Conservation (phyloP, 768 basidiomycete genomes). For the Pleurotus eryngii region DNA sequence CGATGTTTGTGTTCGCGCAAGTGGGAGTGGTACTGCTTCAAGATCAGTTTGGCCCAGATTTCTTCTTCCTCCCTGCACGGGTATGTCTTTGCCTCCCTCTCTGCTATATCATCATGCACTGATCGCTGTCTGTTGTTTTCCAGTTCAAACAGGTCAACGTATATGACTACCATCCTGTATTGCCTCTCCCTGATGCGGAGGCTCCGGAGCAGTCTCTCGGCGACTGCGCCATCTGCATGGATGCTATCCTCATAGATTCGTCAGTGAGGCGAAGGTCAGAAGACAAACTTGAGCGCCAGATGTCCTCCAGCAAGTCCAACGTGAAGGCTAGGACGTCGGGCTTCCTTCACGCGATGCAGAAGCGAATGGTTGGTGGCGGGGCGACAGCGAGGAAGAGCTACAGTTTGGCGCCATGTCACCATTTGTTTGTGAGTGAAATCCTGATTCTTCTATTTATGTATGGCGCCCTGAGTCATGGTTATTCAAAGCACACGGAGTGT, state of each 20-base stretch:
- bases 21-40: constrained; percentile 64
- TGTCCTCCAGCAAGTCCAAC: neutral
- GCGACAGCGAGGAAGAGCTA: constrained; percentile 61
- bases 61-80: constrained; percentile 80
- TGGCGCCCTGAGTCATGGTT: neutral
- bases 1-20: constrained; percentile 60
- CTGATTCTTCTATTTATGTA: neutral
- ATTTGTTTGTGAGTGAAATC: constrained; percentile 69
- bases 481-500: constrained; percentile 75
- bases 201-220: constrained; percentile 73
- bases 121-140: neutral
- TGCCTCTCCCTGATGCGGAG: constrained; percentile 72
- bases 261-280: constrained; percentile 29
- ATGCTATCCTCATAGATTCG: constrained; percentile 62
- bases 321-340: constrained; percentile 28
- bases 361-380: constrained; percentile 32
- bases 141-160: constrained; percentile 58
- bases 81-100: constrained; percentile 35
- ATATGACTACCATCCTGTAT: constrained; percentile 84
- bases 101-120: constrained; percentile 4
- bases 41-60: constrained; percentile 72
- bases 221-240: constrained; percentile 94
- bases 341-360: constrained; percentile 42
- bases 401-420: constrained; percentile 85
- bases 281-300: constrained; percentile 26